Evolutionary conservation across 2,329 filamentous ascomycete species (phyloP).

Genomic region (Pseudofabraea citricarpa): DNA sequence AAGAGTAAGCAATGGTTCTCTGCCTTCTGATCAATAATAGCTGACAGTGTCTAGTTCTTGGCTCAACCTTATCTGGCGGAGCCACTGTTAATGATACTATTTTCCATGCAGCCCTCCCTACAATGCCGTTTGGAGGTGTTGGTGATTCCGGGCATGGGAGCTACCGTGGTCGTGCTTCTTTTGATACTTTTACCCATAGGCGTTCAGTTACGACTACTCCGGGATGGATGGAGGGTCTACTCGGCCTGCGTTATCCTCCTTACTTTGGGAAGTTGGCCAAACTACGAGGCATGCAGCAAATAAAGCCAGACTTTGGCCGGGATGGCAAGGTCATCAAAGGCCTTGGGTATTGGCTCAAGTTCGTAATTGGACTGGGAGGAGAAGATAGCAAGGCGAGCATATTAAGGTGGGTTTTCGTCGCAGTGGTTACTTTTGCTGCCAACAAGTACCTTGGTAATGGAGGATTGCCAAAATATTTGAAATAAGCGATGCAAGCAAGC

Average conservation of each 20-base stretch:
- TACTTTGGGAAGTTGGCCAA: conserved; percentile 41
- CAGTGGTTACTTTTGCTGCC: conserved; percentile 25
- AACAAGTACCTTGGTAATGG: conserved; percentile 9
- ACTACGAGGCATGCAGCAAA: conserved; percentile 36
- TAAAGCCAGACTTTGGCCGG: conserved; percentile 58
- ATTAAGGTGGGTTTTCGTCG: conserved; percentile 44
- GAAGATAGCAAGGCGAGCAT: conserved; percentile 44
- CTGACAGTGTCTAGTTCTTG: conserved; percentile 43
- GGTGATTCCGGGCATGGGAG: conserved; percentile 72
- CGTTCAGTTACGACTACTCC: conserved; percentile 57
- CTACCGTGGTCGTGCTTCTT: conserved; percentile 73
- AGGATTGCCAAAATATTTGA: not conserved
- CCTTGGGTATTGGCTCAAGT: conserved; percentile 47
- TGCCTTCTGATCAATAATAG: not conserved
- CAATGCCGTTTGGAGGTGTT: conserved; percentile 77
- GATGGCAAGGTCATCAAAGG: conserved; percentile 47
- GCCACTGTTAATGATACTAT: conserved; percentile 62
- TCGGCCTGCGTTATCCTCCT: conserved; percentile 65
- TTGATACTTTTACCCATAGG: conserved; percentile 63
- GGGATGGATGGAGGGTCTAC: conserved; percentile 60
- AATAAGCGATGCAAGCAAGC: not conserved
- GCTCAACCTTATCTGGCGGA: conserved; percentile 61
- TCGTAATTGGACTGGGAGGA: conserved; percentile 48
- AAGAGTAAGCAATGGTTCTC: conserved; percentile 49
- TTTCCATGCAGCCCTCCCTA: conserved; percentile 66